Conservation (phyloP, 2,329 filamentous ascomycete species). For the Monilinia fructicola region DNA sequence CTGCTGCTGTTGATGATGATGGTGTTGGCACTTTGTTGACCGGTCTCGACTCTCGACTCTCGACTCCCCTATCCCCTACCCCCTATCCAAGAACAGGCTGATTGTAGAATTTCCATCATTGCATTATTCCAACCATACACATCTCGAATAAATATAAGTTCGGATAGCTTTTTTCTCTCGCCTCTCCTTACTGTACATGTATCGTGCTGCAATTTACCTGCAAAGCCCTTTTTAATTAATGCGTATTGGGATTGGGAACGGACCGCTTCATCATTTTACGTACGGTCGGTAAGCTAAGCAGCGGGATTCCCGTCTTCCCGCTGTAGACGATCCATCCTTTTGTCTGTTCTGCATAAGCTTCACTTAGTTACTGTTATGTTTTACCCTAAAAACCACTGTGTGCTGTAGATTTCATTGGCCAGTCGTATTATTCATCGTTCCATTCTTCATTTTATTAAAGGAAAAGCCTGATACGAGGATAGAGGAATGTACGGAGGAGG, state of each 20-base stretch:
- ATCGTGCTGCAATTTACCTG: slow-evolving; percentile 1
- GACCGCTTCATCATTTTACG: slow-evolving; percentile 20
- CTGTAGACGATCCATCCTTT: slow-evolving; percentile 5
- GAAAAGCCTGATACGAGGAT: background rate
- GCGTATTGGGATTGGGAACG: slow-evolving; percentile 24
- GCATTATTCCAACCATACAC: slow-evolving; percentile 10
- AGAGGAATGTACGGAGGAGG: background rate
- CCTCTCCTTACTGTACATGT: background rate
- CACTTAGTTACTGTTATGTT: background rate
- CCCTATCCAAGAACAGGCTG: slow-evolving; percentile 1
- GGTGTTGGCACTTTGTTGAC: background rate
- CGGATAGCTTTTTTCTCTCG: background rate
- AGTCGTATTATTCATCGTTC: background rate
- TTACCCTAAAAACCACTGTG: background rate
- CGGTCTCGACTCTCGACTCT: background rate
- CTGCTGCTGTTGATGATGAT: background rate
- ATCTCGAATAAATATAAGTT: background rate
- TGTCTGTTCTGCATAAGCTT: slow-evolving; percentile 21
- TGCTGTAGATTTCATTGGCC: no score
- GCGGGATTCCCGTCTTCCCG: slow-evolving; percentile 31
- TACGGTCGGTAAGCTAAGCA: slow-evolving; percentile 22
- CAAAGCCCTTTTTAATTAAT: background rate
- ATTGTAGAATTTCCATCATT: background rate
- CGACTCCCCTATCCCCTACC: no score
- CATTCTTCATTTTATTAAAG: background rate